Evolutionary conservation across 2,329 filamentous ascomycete genomes (phyloP).

Genomic region (Teratosphaeria nubilosa): DNA sequence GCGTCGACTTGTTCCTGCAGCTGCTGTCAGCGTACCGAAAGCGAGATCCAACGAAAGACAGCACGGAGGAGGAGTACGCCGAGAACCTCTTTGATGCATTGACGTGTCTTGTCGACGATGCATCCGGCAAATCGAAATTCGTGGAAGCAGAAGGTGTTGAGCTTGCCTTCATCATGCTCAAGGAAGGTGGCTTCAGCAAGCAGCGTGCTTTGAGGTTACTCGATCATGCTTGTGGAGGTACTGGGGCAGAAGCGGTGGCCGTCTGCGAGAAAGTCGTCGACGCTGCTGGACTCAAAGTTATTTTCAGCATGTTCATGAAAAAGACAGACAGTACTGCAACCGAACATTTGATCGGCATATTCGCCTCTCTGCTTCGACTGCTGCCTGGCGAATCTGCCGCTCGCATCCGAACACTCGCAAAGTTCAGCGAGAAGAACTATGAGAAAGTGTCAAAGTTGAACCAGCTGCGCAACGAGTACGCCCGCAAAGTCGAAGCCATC

Average conservation of each 20-base stretch:
- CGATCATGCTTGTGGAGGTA: slow-evolving; percentile 65
- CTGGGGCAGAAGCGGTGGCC: slow-evolving; percentile 35
- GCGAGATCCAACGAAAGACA: slow-evolving; percentile 73
- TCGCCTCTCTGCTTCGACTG: slow-evolving; percentile 69
- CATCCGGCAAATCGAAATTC: slow-evolving; percentile 67
- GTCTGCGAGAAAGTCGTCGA: slow-evolving; percentile 72
- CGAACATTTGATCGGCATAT: slow-evolving; percentile 77
- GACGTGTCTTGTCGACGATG: slow-evolving; percentile 68
- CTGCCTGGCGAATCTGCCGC: slow-evolving; percentile 67
- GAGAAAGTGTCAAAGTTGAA: slow-evolving; percentile 70
- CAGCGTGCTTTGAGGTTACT: slow-evolving; percentile 67
- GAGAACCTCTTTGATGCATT: slow-evolving; percentile 87
- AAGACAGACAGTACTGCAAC: slow-evolving; percentile 56
- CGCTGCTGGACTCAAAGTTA: slow-evolving; percentile 69
- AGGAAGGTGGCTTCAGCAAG: slow-evolving; percentile 66
- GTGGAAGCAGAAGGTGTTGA: slow-evolving; percentile 87
- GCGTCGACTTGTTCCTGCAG: slow-evolving; percentile 71
- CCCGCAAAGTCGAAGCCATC: slow-evolving; percentile 49
- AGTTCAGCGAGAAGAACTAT: slow-evolving; percentile 92
- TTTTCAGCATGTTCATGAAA: slow-evolving; percentile 85
- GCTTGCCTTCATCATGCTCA: slow-evolving; percentile 81
- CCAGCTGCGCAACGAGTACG: slow-evolving; percentile 58
- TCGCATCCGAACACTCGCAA: slow-evolving; percentile 76
- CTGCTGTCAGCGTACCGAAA: slow-evolving; percentile 76
- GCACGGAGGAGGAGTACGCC: slow-evolving; percentile 87